Evolutionary conservation across 257 asterid species (phyloP).

Genomic region (Salvia rosmarinus): DNA sequence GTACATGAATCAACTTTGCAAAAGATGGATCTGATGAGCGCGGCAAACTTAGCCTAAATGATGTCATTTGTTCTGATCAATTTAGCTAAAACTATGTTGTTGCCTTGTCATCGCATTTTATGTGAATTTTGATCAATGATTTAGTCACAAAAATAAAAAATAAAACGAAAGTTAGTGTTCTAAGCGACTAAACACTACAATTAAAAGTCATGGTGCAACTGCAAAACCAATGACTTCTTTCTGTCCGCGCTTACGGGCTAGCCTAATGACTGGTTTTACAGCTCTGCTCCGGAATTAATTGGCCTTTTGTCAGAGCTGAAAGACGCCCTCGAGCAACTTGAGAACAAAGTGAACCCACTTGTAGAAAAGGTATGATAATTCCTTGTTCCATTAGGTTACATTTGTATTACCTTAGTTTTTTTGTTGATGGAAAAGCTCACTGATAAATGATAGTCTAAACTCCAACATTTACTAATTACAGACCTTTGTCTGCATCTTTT

Average conservation of each 20-base stretch:
- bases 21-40: background rate
- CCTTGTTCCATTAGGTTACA: background rate
- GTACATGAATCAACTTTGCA: background rate
- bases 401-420: conserved; percentile 1
- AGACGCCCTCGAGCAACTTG: conserved; percentile 72
- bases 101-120: background rate
- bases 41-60: background rate
- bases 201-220: background rate
- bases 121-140: background rate
- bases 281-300: conserved; percentile 93
- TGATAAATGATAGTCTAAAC: background rate
- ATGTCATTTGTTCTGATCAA: background rate
- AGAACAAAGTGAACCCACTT: conserved; percentile 79
- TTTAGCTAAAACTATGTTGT: background rate
- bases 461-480: background rate
- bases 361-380: conserved; percentile 59
- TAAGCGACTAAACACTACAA: background rate
- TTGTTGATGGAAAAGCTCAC: conserved; percentile 4
- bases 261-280: conserved; percentile 45
- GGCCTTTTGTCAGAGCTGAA: conserved; percentile 85
- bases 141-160: background rate
- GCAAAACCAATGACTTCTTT: background rate
- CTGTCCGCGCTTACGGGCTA: conserved; percentile 11
- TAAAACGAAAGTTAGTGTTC: background rate
- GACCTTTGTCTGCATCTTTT: conserved; percentile 26